Percentiles rank a stretch among this genome's conserved stretches.
These are phyloP conservation scores for Candida taoyuanica DNA, from an alignment of 805 yeast species.

Conservation along the genomic window DNA sequence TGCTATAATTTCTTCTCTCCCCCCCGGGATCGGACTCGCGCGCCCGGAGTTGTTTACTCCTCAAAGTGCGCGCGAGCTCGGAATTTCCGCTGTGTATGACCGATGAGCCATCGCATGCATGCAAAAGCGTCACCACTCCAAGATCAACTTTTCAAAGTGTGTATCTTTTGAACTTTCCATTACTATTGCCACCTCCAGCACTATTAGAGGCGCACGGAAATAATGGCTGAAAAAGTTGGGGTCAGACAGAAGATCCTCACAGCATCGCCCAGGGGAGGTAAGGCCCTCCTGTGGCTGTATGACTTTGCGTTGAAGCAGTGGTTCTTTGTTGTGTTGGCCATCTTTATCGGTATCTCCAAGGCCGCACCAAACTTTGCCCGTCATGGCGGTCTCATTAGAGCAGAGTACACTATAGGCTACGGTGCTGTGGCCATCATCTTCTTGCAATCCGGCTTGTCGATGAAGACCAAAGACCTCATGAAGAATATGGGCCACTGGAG, in stretches of 20 bases:
- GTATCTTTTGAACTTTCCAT: not conserved
- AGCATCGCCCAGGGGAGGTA: constrained; percentile 7
- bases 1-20: too few relatives aligned
- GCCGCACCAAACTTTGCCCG: constrained; percentile 80
- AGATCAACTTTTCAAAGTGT: too few relatives aligned
- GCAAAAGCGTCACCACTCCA: too few relatives aligned
- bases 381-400: constrained; percentile 71
- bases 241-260: constrained; percentile 1
- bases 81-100: not conserved
- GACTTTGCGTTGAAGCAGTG: constrained; percentile 44
- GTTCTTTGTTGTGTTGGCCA: constrained; percentile 72
- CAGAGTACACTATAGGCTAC: constrained; percentile 73
- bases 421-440: constrained; percentile 87
- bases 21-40: too few relatives aligned
- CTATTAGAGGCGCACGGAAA: too few relatives aligned
- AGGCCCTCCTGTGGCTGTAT: constrained; percentile 9
- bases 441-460: constrained; percentile 74
- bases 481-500: constrained; percentile 73
- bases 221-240: constrained; percentile 1
- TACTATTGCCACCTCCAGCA: not conserved
- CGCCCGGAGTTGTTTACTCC: too few relatives aligned
- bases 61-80: too few relatives aligned
- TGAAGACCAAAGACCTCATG: constrained; percentile 58
- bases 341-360: constrained; percentile 69
- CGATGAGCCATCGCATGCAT: not conserved